Evolutionary conservation across 2,329 filamentous ascomycete genomes (phyloP).

Genomic region (Thelonectria blattea): DNA sequence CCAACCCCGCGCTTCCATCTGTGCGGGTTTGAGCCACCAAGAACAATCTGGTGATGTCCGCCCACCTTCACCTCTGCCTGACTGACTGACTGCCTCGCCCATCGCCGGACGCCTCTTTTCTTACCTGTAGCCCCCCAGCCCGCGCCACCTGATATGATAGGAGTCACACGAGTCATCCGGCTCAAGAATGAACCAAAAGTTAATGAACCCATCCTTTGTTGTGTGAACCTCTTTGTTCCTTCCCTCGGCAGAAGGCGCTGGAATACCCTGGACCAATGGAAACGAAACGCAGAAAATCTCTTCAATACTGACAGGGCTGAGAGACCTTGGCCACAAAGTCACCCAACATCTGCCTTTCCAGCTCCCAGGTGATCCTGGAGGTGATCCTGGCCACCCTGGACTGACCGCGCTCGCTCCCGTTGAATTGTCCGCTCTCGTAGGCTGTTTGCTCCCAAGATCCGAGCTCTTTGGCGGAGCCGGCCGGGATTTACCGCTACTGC

Average conservation of each 20-base stretch:
- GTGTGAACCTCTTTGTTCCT: not conserved
- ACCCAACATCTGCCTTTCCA: constrained; percentile 4
- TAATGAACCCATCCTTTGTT: not conserved
- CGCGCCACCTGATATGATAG: constrained; percentile 10
- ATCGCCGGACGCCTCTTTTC: constrained; percentile 4
- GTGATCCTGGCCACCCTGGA: constrained; percentile 20
- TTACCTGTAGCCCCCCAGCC: constrained; percentile 8
- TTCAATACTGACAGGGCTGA: constrained; percentile 14
- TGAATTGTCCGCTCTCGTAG: constrained; percentile 28
- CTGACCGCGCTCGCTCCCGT: not conserved
- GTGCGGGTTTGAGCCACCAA: not conserved
- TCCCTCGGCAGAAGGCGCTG: too few species aligned
- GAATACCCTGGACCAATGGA: not conserved
- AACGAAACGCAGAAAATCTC: not conserved
- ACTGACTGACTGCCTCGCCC: not conserved
- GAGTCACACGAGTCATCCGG: not conserved
- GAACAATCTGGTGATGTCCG: constrained; percentile 13
- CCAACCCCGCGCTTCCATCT: constrained; percentile 7
- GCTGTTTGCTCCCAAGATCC: constrained; percentile 26
- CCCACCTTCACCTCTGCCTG: too few species aligned
- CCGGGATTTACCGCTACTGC: constrained; percentile 35
- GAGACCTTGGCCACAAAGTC: constrained; percentile 2
- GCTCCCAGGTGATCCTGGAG: constrained; percentile 6
- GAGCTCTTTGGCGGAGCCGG: constrained; percentile 26
- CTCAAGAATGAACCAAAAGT: not conserved